Evolutionary conservation across 1,139 yeast species (phyloP).

Genomic region (Eremothecium cymbalariae): DNA sequence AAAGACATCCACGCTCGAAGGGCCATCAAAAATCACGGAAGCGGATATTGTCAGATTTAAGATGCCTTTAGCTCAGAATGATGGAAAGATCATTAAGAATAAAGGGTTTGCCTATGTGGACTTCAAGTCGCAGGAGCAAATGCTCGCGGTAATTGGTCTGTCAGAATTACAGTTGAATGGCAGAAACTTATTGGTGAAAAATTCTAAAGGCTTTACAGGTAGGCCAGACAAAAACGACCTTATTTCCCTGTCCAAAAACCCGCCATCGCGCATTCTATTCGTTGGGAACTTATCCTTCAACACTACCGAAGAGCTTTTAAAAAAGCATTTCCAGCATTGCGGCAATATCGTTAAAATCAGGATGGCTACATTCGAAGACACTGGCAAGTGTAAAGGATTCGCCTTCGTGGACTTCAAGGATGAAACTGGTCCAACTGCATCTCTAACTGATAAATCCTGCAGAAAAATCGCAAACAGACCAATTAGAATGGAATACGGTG

Average conservation of each 20-base stretch:
- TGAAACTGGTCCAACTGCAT: constrained; percentile 73
- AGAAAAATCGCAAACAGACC: constrained; percentile 64
- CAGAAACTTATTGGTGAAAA: constrained; percentile 76
- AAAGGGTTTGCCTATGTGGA: constrained; percentile 89
- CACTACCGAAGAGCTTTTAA: constrained; percentile 73
- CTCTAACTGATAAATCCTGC: constrained; percentile 65
- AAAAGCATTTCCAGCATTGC: constrained; percentile 63
- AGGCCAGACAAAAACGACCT: constrained; percentile 59
- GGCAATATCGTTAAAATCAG: constrained; percentile 77
- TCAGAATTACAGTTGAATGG: constrained; percentile 73
- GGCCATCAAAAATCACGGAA: constrained; percentile 35
- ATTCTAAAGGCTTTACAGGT: constrained; percentile 76
- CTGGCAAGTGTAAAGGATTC: constrained; percentile 95
- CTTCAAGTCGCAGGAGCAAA: constrained; percentile 55
- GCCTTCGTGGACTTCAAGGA: constrained; percentile 83
- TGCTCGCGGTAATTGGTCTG: constrained; percentile 54
- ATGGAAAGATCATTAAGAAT: constrained; percentile 45
- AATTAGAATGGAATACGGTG: constrained; percentile 85
- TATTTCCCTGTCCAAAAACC: constrained; percentile 51
- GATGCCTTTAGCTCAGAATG: constrained; percentile 52
- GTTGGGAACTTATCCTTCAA: constrained; percentile 92
- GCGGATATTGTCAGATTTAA: constrained; percentile 53
- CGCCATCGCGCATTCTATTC: constrained; percentile 82
- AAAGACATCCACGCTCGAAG: constrained; percentile 44
- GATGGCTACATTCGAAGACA: constrained; percentile 95